Conservation (phyloP, 2,329 filamentous ascomycete species). For the Fusarium papillatum region DNA sequence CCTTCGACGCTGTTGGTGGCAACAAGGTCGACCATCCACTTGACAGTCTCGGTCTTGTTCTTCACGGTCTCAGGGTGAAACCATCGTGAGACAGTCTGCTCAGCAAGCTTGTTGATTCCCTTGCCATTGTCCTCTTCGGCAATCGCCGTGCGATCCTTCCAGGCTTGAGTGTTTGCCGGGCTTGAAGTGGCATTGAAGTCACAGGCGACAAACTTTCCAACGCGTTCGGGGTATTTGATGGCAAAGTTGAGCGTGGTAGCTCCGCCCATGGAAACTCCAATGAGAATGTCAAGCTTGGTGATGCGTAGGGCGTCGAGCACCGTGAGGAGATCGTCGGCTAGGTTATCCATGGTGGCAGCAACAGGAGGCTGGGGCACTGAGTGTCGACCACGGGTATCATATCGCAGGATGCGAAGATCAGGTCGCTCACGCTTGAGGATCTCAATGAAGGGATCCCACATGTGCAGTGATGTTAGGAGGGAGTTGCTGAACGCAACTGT, state of each 20-base stretch:
- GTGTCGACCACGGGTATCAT: conserved; percentile 80
- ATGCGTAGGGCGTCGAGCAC: conserved; percentile 80
- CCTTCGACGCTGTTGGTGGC: conserved; percentile 77
- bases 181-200: conserved; percentile 84
- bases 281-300: conserved; percentile 72
- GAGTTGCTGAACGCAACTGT: conserved; percentile 85
- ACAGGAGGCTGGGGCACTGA: conserved; percentile 59
- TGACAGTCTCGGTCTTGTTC: conserved; percentile 60
- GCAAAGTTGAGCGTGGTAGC: conserved; percentile 82
- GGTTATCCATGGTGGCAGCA: conserved; percentile 72
- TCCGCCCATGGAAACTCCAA: conserved; percentile 87
- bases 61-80: conserved; percentile 72
- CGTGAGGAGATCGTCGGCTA: conserved; percentile 76
- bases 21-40: conserved; percentile 77
- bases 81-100: conserved; percentile 81
- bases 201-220: conserved; percentile 77
- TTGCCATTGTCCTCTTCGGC: conserved; percentile 69
- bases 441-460: conserved; percentile 83
- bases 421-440: conserved; percentile 72
- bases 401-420: conserved; percentile 81
- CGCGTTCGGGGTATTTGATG: conserved; percentile 71
- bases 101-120: conserved; percentile 77
- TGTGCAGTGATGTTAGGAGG: conserved; percentile 81
- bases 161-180: conserved; percentile 81
- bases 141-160: conserved; percentile 81